Base-by-base conservation (phyloP, 768 basidiomycete species). In the Grammothele lineata region DNA sequence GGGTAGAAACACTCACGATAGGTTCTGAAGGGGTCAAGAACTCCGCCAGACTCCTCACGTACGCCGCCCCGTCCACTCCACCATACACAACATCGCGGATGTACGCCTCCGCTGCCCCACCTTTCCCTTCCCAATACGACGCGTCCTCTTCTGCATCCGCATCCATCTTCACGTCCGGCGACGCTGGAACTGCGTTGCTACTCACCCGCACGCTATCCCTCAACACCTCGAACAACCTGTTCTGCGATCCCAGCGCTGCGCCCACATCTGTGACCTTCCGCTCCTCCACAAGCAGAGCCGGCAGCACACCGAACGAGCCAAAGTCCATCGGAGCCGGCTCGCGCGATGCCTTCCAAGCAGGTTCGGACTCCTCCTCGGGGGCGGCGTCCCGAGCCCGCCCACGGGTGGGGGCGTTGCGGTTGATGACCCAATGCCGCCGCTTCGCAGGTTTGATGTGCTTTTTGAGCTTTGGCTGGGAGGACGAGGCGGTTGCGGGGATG, bases 11-110 rank as follows among this genome's bases (percentile, higher is more conserved):
- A 57, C 55, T 26, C 36, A 62, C 58, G 42, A 47, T 26, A 1
- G 45, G 46, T 33, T 36, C 45, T 19, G 68, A 58, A 15, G 62
- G 59, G 4, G 68, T 60, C 25, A 83, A 70, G 53, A 90, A 91
- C 63, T 86, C 83, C 21, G 86, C 87, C 45, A 91, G 57, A 60
- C 88, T 90, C 50, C 83, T 72, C 43, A 83, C 75, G 61, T 90
- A 90, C 5, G 87, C 87, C 22, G 81, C 64, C 1, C 88, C 87
- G 46, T 87, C 85, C 0, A 80, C 71, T 37, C 88, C 87, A 0
- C 88, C 87, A 58, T 89, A 90, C 0, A 90, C 86, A n/a, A 87
- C 59, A 58, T 88, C 84, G 17, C 75, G 66, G 15, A 90, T 37
- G 56, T 83, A 87, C n/a, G 71, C 73, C 64, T 87, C 83, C 2